These are phyloP conservation scores for Cyclotella kingstonii DNA, from an alignment of 108 stramenopile species.

Conservation along the genomic window DNA sequence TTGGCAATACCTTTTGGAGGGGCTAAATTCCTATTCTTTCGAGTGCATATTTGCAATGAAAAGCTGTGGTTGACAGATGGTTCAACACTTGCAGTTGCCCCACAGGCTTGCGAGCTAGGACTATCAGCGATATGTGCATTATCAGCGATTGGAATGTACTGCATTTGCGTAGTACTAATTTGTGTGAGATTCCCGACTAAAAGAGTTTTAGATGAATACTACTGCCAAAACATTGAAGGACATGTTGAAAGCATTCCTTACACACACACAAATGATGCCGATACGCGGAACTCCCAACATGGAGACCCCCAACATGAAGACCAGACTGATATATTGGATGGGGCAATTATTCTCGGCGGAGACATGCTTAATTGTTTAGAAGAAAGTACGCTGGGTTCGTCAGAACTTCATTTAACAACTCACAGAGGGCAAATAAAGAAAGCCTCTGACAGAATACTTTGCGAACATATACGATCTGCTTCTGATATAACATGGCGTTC, in stretches of 20 bases:
- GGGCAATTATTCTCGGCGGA: too few relatives aligned
- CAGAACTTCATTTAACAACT: background rate
- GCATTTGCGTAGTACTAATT: conserved; percentile 53
- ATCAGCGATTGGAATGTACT: conserved; percentile 46
- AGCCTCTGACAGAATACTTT: background rate
- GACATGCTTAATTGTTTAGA: too few relatives aligned
- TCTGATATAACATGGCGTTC: conserved; percentile 7
- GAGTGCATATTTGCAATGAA: conserved; percentile 55
- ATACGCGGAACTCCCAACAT: background rate
- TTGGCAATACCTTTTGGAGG: conserved; percentile 62
- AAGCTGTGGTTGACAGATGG: conserved; percentile 56
- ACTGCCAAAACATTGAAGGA: background rate
- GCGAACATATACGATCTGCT: conserved; percentile 5
- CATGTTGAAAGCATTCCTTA: background rate
- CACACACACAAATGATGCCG: background rate
- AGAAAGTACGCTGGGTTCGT: too few relatives aligned
- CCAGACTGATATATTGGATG: too few relatives aligned
- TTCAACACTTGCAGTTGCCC: conserved; percentile 40
- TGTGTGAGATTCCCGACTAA: conserved; percentile 60
- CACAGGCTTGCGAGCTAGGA: conserved; percentile 59
- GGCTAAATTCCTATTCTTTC: conserved; percentile 76
- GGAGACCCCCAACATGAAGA: background rate
- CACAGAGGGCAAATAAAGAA: background rate
- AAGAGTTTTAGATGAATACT: conserved; percentile 48
- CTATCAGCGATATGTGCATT: conserved; percentile 41